Percentiles rank a stretch among this genome's conserved stretches.
These are phyloP conservation scores for Citrullus mucosospermus DNA, from an alignment of 306 rosid species.

Conservation along the genomic window DNA sequence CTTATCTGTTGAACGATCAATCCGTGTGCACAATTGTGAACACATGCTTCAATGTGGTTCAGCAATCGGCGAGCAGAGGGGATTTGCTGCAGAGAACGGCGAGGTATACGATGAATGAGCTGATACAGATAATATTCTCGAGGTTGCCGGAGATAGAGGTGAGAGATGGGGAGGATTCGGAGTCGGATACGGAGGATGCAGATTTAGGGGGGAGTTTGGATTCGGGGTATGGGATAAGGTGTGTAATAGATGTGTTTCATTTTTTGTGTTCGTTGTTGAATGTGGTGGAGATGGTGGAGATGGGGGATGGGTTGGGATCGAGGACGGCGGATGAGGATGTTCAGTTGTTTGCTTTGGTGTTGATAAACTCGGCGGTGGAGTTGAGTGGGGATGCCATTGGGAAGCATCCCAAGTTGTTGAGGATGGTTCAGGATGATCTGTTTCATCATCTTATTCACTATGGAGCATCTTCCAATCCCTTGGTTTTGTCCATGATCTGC, in stretches of 20 bases:
- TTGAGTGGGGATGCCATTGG: constrained; percentile 70
- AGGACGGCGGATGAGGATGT: constrained; percentile 61
- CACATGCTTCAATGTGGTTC: constrained; percentile 69
- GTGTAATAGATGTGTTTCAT: constrained; percentile 62
- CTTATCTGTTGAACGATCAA: constrained; percentile 42
- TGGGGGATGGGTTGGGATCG: constrained; percentile 17
- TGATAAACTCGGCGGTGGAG: constrained; percentile 71
- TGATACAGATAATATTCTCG: constrained; percentile 51
- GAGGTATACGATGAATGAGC: constrained; percentile 69
- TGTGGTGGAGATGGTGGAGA: constrained; percentile 36
- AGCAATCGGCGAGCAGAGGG: constrained; percentile 47
- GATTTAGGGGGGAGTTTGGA: constrained; percentile 19
- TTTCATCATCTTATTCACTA: constrained; percentile 85
- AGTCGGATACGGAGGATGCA: constrained; percentile 39
- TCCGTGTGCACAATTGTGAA: constrained; percentile 54
- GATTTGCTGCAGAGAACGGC: constrained; percentile 68
- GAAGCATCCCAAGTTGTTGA: constrained; percentile 60
- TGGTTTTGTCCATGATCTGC: constrained; percentile 86
- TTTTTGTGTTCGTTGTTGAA: constrained; percentile 80
- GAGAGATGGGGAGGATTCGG: constrained; percentile 22
- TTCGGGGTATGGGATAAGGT: constrained; percentile 49
- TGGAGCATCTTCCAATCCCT: constrained; percentile 59
- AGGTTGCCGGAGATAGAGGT: constrained; percentile 45
- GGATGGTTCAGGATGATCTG: constrained; percentile 80
- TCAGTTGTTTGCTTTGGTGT: constrained; percentile 62